Evolutionary conservation across 306 rosid species (phyloP), one percentile per base, ranked within the genome.

Genomic region (Quillaja saponaria): DNA sequence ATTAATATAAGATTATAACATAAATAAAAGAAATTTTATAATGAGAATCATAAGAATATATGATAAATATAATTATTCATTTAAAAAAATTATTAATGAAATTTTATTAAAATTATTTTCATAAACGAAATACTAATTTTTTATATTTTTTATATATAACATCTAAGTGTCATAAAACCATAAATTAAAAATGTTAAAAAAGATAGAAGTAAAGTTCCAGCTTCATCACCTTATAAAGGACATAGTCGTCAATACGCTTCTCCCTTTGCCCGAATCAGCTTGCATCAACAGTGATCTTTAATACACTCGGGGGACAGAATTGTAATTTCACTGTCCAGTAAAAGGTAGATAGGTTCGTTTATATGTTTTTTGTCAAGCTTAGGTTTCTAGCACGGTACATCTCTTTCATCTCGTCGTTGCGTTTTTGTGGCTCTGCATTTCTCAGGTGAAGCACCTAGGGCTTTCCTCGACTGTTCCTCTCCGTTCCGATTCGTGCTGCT

Each of bases 361-460:
- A 49, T 55, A 1, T 39, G 2, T 39, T 7, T 2, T 39, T 8
- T 8, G 7, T 52, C 2, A 55, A 60, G 58, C 65, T 61, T 76
- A 84, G 79, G 80, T 72, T 47, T 64, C 15, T 14, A 52, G 16
- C 55, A 0, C 40, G 0, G 39, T 21, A 6, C 34, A 10, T 49
- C 63, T 56, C 37, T 63, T 76, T 63, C 85, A 62, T 77, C 53
- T 53, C 41, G 49, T 73, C 57, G 19, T 52, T 71, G 6, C 58
- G 53, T 55, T 61, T 79, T 61, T 61, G 90, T 76, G 87, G 82
- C 62, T 78, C 76, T 40, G 76, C 80, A 55, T 58, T 13, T 66
- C 34, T 72, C 78, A 62, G 91, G 96, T 82, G 82, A 74, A 39
- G 63, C 6, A 25, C 19, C 51, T 78, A 67, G 84, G 77, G 77